A percentile compares a stretch with the other conserved stretches of the same genome.
These are phyloP conservation scores for Pholiota microspora DNA, from an alignment of 768 basidiomycete genomes.

Conservation along the genomic window DNA sequence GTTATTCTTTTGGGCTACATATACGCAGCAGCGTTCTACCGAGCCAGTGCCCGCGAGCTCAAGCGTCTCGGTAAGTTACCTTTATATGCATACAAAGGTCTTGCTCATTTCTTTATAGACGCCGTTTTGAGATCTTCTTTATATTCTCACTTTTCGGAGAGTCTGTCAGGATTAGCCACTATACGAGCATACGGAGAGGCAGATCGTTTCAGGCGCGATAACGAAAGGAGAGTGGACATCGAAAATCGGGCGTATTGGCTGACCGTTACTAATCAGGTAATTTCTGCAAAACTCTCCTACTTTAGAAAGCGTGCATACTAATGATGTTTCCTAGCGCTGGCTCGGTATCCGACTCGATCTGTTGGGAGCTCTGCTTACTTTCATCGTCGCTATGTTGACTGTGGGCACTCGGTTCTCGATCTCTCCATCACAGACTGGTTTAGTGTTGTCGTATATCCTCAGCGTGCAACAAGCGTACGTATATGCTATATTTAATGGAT, in stretches of 20 bases:
- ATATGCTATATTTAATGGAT: neutral
- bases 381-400: conserved; percentile 77
- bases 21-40: conserved; percentile 79
- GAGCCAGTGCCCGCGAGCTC: conserved; percentile 81
- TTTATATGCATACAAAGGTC: neutral
- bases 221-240: conserved; percentile 70
- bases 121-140: conserved; percentile 82
- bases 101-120: conserved; percentile 40
- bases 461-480: conserved; percentile 67
- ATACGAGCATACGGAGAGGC: conserved; percentile 86
- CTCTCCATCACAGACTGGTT: conserved; percentile 75
- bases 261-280: conserved; percentile 77
- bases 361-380: conserved; percentile 68
- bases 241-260: conserved; percentile 93
- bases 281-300: neutral
- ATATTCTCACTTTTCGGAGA: conserved; percentile 93
- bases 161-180: conserved; percentile 80
- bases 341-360: conserved; percentile 89
- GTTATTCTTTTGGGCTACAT: conserved; percentile 60
- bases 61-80: conserved; percentile 59
- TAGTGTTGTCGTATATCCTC: conserved; percentile 78
- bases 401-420: conserved; percentile 73
- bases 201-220: conserved; percentile 73
- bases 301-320: conserved; percentile 26
- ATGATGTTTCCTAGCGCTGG: conserved; percentile 56